Base-by-base conservation (phyloP, 371 early-diverging fungal genomes). In the Mucor sp. region DNA sequence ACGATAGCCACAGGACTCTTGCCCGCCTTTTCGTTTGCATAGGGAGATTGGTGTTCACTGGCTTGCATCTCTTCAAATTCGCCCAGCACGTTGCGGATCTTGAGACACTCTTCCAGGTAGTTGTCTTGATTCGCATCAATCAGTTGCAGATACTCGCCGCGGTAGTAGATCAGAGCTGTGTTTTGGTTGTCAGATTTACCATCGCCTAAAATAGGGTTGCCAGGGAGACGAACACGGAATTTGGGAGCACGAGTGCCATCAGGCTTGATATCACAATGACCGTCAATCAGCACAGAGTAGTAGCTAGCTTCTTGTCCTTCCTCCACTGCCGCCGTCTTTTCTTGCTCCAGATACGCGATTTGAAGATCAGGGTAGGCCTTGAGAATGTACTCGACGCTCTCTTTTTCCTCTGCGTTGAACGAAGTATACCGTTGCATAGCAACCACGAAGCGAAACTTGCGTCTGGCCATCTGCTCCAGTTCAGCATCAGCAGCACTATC, bases 61-160 rank as follows among this genome's bases (percentile, higher is more conserved):
- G 53, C 15, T 9, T 73, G 47, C 41, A 86, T 86, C 66, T 89
- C 86, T 67, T 94, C 94, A 79, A 96, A 95, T 76, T 96, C 96
- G 12, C 91, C 91, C 4, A 95, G 83, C 1, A 95, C 87, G 66
- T 89, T 92, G 27, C 94, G 86, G 68, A 96, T 90, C 82, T 96
- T 96, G 64, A 96, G 81, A 35, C 91, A 88, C 81, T 96, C 95
- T 65, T 93, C 93, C 19, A 93, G 80, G 67, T 95, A 95, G 74
- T 95, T 91, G 78, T 96, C 96, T 78, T 95, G 95, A 70, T 96
- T 96, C 27, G 96, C 94, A 67, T 95, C 96, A 35, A 96, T 88
- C 50, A 96, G 72, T 75, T 94, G 93, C 50, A 92, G 61, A 62
- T 91, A 92, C 79, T 94, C 94, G 44, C 95, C 96, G 30, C 96